phyloP scores from a whole-genome alignment of 306 rosid genomes.

The Sicyos baderoa region DNA sequence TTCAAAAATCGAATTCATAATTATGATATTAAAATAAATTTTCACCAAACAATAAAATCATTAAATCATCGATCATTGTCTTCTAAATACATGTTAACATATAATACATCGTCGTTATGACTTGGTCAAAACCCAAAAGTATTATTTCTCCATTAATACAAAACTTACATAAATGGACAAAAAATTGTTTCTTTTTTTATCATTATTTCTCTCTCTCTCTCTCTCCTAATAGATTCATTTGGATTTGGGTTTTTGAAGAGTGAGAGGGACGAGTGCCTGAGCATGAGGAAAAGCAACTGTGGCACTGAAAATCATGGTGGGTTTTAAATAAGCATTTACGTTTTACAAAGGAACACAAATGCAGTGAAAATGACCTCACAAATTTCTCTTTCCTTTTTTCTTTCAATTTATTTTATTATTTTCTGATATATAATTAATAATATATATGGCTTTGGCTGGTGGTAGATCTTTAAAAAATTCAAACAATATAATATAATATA shows the following conservation, averaged over 20 bases:
- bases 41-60: too few species aligned
- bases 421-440: too few species aligned
- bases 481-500: too few species aligned
- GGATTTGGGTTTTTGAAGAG: background rate
- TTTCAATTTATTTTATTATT: background rate
- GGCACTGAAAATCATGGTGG: slow-evolving; percentile 95
- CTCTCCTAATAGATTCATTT: background rate
- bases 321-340: slow-evolving; percentile 30
- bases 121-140: background rate
- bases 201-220: background rate
- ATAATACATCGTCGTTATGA: too few species aligned
- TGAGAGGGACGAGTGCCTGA: slow-evolving; percentile 66
- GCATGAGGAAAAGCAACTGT: slow-evolving; percentile 46
- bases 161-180: background rate
- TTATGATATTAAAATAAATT: too few species aligned
- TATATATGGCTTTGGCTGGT: background rate
- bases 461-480: background rate
- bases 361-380: slow-evolving; percentile 60
- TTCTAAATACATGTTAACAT: too few species aligned
- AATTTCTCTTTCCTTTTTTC: slow-evolving; percentile 24
- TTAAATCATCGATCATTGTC: too few species aligned
- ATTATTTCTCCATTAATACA: background rate
- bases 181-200: too few species aligned
- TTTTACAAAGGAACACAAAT: slow-evolving; percentile 35
- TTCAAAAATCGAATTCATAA: too few species aligned